Conservation (phyloP, 768 basidiomycete genomes). For the Boletus vinaceobasis region DNA sequence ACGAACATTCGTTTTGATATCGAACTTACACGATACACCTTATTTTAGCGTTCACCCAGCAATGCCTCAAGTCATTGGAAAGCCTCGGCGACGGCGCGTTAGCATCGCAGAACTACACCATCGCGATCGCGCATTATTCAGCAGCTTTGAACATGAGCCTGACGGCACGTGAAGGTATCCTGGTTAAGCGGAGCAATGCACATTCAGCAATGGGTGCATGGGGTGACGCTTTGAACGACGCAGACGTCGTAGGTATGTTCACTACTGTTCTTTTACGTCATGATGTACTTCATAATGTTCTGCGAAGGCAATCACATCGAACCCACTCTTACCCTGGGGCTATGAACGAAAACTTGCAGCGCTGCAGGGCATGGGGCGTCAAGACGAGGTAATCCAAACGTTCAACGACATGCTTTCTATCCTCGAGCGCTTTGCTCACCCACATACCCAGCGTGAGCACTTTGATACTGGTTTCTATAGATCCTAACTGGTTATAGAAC, state of each 20-base stretch:
- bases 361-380: constrained; percentile 13
- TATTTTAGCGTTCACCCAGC: background rate
- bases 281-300: background rate
- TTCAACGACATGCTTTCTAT: background rate
- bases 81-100: constrained; percentile 1
- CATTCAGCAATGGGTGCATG: background rate
- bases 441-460: background rate
- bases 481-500: background rate
- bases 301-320: background rate
- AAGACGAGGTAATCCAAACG: background rate
- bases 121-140: constrained; percentile 1
- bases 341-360: constrained; percentile 1
- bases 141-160: background rate
- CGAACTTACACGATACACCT: background rate
- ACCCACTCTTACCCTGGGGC: background rate
- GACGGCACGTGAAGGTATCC: background rate
- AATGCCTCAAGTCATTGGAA: background rate
- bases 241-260: constrained; percentile 4
- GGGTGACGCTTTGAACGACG: background rate
- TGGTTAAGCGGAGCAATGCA: constrained; percentile 5
- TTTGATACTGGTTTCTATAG: background rate
- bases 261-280: background rate
- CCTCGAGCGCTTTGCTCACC: background rate
- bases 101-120: background rate
- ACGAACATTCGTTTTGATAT: background rate